phyloP scores from a whole-genome alignment of 164 flowering plant species.

The Magnolia changhungtana region DNA sequence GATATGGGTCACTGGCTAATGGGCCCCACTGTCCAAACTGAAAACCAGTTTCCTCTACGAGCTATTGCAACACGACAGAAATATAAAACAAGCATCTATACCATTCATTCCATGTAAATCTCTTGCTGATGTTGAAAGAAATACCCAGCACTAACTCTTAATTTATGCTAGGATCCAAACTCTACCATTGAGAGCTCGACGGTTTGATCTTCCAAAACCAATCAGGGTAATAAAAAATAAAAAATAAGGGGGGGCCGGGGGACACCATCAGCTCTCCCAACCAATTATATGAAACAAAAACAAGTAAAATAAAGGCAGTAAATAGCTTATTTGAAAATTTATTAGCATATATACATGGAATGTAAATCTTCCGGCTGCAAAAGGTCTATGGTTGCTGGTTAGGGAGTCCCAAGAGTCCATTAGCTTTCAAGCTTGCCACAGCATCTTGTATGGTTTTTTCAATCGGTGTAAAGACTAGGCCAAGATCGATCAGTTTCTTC shows the following conservation, averaged over 20 bases:
- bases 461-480: conserved; percentile 59
- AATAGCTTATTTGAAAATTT: neutral
- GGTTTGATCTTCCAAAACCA: neutral
- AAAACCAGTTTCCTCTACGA: no score
- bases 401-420: conserved; percentile 47
- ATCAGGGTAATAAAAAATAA: neutral
- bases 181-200: no score
- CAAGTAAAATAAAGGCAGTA: neutral
- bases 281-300: neutral
- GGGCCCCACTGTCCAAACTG: no score
- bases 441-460: conserved; percentile 73
- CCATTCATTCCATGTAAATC: neutral
- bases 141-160: no score
- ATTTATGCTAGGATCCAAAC: no score
- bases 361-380: neutral
- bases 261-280: neutral
- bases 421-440: conserved; percentile 66
- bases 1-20: no score
- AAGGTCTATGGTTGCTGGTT: neutral
- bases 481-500: conserved; percentile 61
- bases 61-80: neutral
- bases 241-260: no score
- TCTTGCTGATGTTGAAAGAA: no score
- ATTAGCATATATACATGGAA: neutral
- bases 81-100: neutral